Percentiles rank a stretch among this genome's conserved stretches.
These are phyloP conservation scores for Harrya chromipes DNA, from an alignment of 768 basidiomycete genomes.

Conservation along the genomic window DNA sequence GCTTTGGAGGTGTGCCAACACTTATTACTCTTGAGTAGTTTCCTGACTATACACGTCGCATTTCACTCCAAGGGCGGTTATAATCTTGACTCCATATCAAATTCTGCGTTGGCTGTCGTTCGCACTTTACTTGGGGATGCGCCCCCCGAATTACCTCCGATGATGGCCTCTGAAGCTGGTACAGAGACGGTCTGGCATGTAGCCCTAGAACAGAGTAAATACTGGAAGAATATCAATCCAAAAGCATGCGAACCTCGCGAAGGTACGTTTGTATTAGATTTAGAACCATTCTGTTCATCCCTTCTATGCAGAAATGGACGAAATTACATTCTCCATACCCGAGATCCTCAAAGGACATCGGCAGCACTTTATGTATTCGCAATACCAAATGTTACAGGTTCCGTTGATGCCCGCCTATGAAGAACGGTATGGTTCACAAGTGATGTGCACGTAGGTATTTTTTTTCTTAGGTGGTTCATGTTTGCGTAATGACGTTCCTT, in stretches of 20 bases:
- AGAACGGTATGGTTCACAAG: constrained; percentile 72
- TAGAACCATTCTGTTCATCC: background rate
- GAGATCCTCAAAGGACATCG: constrained; percentile 89
- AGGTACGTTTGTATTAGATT: constrained; percentile 41
- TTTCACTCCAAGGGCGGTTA: constrained; percentile 77
- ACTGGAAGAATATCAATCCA: constrained; percentile 86
- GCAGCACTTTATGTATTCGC: constrained; percentile 75
- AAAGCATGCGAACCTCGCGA: constrained; percentile 80
- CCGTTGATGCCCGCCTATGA: constrained; percentile 74
- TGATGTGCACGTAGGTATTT: constrained; percentile 81
- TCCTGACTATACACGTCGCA: constrained; percentile 1
- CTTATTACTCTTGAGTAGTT: background rate
- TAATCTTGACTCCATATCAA: constrained; percentile 84
- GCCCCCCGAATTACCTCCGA: constrained; percentile 68
- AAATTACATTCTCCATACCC: constrained; percentile 63
- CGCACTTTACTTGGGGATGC: constrained; percentile 86
- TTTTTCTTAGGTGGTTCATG: background rate
- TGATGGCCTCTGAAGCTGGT: constrained; percentile 74
- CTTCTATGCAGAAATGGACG: constrained; percentile 49
- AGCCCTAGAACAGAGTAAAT: constrained; percentile 80
- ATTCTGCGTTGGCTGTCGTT: constrained; percentile 84
- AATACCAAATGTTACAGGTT: constrained; percentile 75
- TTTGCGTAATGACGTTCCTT: background rate
- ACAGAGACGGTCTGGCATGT: constrained; percentile 91
- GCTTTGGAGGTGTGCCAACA: constrained; percentile 75